Percentiles rank a stretch among this genome's conserved stretches.
Evolutionary conservation across 352 stramenopile species (phyloP).

Genomic region (Phytopythium litorale): DNA sequence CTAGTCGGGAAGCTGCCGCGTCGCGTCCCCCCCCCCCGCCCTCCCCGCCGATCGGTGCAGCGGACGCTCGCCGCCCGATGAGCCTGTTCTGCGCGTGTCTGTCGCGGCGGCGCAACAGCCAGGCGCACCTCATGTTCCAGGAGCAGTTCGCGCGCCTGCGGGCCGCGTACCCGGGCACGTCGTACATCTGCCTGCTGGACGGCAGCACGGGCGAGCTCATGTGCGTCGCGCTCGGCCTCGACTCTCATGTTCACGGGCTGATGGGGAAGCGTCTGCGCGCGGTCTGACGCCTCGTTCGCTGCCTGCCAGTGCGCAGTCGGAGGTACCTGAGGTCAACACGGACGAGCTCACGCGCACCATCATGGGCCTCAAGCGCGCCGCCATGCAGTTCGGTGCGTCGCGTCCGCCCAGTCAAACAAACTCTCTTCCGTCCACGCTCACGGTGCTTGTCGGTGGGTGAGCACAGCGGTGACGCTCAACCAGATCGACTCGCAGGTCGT

Average conservation of each 20-base stretch:
- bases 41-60: background rate
- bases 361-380: slow-evolving; percentile 73
- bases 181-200: slow-evolving; percentile 80
- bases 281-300: too few relatives aligned
- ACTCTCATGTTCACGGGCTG: background rate
- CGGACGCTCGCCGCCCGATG: slow-evolving; percentile 19
- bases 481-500: slow-evolving; percentile 81
- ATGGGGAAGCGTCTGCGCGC: too few relatives aligned
- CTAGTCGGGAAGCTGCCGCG: background rate
- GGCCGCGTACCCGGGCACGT: slow-evolving; percentile 67
- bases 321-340: slow-evolving; percentile 57
- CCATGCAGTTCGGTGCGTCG: slow-evolving; percentile 71
- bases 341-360: slow-evolving; percentile 79
- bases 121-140: slow-evolving; percentile 46
- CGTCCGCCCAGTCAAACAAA: too few relatives aligned
- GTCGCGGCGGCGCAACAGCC: slow-evolving; percentile 56
- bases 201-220: slow-evolving; percentile 76
- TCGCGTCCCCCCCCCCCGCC: background rate
- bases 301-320: slow-evolving; percentile 52
- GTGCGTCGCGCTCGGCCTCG: slow-evolving; percentile 23
- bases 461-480: slow-evolving; percentile 67
- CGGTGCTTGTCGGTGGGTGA: background rate
- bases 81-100: slow-evolving; percentile 70
- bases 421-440: too few relatives aligned
- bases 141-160: slow-evolving; percentile 80